phyloP scores from a whole-genome alignment of 192 early-diverging fungal species.

The Linnemannia hyalina region DNA sequence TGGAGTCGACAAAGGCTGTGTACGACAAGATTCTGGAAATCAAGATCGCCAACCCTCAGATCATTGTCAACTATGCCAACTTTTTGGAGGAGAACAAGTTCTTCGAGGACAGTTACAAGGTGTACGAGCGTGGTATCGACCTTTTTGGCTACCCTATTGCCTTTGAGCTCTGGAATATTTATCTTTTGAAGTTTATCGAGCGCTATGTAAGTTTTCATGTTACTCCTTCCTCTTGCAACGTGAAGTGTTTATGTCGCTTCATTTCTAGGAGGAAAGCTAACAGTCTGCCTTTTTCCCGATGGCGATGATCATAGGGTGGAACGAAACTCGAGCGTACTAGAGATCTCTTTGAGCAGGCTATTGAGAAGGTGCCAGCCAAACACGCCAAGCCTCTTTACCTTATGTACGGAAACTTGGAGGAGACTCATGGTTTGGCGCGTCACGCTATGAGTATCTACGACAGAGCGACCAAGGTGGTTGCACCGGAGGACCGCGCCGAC shows the following conservation, averaged over 20 bases:
- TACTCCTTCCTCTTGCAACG: not conserved
- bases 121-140: constrained; percentile 96
- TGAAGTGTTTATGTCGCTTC: not conserved
- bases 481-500: constrained; percentile 78
- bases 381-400: constrained; percentile 90
- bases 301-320: constrained; percentile 65
- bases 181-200: constrained; percentile 86
- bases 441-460: constrained; percentile 97
- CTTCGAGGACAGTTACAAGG: constrained; percentile 96
- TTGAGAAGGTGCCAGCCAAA: constrained; percentile 86
- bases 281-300: not conserved
- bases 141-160: constrained; percentile 97
- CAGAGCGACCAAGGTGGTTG: constrained; percentile 87
- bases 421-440: constrained; percentile 89
- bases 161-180: constrained; percentile 97
- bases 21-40: constrained; percentile 96
- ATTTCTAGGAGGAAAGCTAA: not conserved
- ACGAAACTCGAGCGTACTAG: constrained; percentile 90
- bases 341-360: constrained; percentile 96
- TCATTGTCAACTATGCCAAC: constrained; percentile 94
- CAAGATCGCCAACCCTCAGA: constrained; percentile 94
- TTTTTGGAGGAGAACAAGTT: constrained; percentile 91
- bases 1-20: constrained; percentile 82
- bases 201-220: constrained; percentile 74
- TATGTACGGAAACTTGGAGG: constrained; percentile 93